These are phyloP conservation scores for Coffea eugenioides DNA, from an alignment of 257 asterid species.

Conservation along the genomic window DNA sequence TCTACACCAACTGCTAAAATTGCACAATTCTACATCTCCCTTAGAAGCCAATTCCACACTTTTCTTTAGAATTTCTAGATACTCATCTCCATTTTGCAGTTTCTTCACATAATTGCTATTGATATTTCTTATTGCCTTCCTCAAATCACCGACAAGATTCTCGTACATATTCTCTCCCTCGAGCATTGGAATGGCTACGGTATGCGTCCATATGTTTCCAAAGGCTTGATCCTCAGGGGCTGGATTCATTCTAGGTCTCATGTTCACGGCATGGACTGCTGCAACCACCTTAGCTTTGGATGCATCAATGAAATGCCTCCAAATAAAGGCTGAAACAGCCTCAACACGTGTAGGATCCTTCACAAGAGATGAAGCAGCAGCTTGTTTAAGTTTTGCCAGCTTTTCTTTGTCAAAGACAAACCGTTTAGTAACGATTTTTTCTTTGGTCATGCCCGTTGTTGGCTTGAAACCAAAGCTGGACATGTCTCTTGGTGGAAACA, in stretches of 20 bases:
- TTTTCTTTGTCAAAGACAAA: constrained; percentile 34
- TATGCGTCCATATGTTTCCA: constrained; percentile 27
- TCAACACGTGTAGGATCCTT: constrained; percentile 50
- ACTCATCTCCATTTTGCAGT: constrained; percentile 16
- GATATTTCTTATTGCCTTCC: constrained; percentile 29
- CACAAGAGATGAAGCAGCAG: constrained; percentile 3
- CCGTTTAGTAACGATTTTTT: constrained; percentile 25
- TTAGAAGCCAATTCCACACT: background rate
- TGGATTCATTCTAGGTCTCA: constrained; percentile 35
- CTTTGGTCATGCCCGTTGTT: constrained; percentile 8
- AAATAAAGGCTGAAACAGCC: constrained; percentile 42
- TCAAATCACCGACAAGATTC: constrained; percentile 26
- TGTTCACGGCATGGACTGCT: constrained; percentile 33
- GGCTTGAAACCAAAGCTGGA: constrained; percentile 20
- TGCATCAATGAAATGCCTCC: constrained; percentile 27
- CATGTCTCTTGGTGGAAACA: constrained; percentile 31
- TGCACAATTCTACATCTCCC: constrained; percentile 23
- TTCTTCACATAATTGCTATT: constrained; percentile 23
- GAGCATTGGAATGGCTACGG: constrained; percentile 14
- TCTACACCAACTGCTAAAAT: constrained; percentile 48
- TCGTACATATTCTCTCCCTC: constrained; percentile 2
- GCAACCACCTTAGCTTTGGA: constrained; percentile 11
- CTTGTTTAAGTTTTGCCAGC: constrained; percentile 23
- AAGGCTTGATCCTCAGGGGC: constrained; percentile 20
- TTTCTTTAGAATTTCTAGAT: background rate